Conservation (phyloP, 2,329 filamentous ascomycete species). For the Daldinia sp. region DNA sequence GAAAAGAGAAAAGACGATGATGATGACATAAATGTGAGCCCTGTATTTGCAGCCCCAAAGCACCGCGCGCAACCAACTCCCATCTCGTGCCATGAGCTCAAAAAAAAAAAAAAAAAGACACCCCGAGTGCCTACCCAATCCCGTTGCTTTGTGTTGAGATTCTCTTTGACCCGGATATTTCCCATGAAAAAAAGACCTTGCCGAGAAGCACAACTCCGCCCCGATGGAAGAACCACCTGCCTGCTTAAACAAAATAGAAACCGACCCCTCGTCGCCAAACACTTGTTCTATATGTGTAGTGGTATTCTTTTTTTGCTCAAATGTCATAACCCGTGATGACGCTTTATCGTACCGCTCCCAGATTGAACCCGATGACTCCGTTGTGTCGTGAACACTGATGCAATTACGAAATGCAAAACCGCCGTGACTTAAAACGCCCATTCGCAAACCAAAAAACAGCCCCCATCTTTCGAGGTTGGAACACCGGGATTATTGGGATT, state of each 20-base stretch:
- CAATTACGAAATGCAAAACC: slow-evolving; percentile 63
- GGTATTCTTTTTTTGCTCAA: slow-evolving; percentile 62
- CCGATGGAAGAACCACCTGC: slow-evolving; percentile 47
- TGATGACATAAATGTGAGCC: slow-evolving; percentile 48
- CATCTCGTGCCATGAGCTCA: slow-evolving; percentile 49
- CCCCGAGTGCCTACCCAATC: slow-evolving; percentile 48
- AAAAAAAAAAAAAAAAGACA: slow-evolving; percentile 51
- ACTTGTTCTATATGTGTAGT: slow-evolving; percentile 65
- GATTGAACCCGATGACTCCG: slow-evolving; percentile 59
- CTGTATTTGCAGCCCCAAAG: slow-evolving; percentile 52
- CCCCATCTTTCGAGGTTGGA: slow-evolving; percentile 56
- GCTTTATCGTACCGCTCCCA: slow-evolving; percentile 59
- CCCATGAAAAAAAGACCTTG: slow-evolving; percentile 43
- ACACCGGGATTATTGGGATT: slow-evolving; percentile 51
- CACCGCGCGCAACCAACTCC: slow-evolving; percentile 54
- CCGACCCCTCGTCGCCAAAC: slow-evolving; percentile 55
- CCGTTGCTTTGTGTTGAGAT: slow-evolving; percentile 51
- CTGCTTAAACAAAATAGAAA: slow-evolving; percentile 56
- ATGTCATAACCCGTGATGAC: slow-evolving; percentile 65
- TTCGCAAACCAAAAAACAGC: slow-evolving; percentile 58
- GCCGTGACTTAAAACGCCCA: slow-evolving; percentile 57
- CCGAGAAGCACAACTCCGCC: slow-evolving; percentile 46
- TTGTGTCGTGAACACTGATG: slow-evolving; percentile 61
- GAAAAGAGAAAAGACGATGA: slow-evolving; percentile 16
- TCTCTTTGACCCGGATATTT: slow-evolving; percentile 53